Conservation (phyloP, 2,329 filamentous ascomycete genomes). For the Clarireedia hainanense region DNA sequence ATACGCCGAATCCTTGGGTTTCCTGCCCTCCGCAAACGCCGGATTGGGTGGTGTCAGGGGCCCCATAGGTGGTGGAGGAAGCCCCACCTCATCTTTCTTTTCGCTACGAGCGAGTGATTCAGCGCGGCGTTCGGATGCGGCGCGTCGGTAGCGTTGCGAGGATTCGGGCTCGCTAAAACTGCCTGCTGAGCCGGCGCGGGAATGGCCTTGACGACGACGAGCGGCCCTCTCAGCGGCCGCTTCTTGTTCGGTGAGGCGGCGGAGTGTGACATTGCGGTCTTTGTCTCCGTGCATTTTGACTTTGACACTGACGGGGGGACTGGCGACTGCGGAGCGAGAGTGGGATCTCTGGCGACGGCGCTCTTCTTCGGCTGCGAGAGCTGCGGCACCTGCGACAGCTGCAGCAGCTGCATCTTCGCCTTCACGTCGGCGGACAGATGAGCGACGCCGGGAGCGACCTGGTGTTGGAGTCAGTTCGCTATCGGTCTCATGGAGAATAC, state of each 20-base stretch:
- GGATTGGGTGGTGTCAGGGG: slow-evolving; percentile 49
- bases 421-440: slow-evolving; percentile 40
- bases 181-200: slow-evolving; percentile 44
- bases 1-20: slow-evolving; percentile 53
- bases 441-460: slow-evolving; percentile 35
- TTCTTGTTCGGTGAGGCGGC: slow-evolving; percentile 54
- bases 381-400: slow-evolving; percentile 37
- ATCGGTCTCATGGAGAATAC: slow-evolving; percentile 31
- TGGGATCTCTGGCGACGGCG: slow-evolving; percentile 23
- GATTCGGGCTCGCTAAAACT: slow-evolving; percentile 51
- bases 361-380: slow-evolving; percentile 42
- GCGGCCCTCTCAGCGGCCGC: slow-evolving; percentile 34
- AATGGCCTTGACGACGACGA: slow-evolving; percentile 29
- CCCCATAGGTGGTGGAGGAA: slow-evolving; percentile 26
- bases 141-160: slow-evolving; percentile 45
- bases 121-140: background rate
- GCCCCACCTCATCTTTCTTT: slow-evolving; percentile 23
- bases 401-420: slow-evolving; percentile 39
- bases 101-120: slow-evolving; percentile 29
- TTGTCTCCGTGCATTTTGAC: slow-evolving; percentile 53
- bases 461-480: slow-evolving; percentile 9
- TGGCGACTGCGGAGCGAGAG: slow-evolving; percentile 26
- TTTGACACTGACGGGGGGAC: slow-evolving; percentile 48
- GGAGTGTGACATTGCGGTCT: slow-evolving; percentile 52
- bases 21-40: slow-evolving; percentile 44